Conservation (phyloP, 805 yeast genomes). For the Hanseniaspora jakobsenii region DNA sequence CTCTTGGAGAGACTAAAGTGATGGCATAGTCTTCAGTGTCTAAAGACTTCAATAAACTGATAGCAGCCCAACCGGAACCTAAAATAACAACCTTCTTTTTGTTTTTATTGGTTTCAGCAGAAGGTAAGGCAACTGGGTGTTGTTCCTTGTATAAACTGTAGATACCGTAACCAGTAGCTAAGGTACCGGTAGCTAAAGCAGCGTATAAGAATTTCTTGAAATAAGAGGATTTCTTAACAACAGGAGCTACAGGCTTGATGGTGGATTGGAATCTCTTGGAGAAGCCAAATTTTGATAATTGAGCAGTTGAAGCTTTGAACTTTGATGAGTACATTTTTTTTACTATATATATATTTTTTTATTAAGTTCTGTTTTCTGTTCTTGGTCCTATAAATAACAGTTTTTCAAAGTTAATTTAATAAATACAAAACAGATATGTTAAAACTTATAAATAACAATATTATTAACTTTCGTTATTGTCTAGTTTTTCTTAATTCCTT, state of each 20-base stretch:
- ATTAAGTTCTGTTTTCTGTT: too few relatives aligned
- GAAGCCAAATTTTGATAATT: background rate
- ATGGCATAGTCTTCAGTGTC: slow-evolving; percentile 84
- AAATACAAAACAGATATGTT: too few relatives aligned
- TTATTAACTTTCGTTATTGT: too few relatives aligned
- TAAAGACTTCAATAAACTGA: slow-evolving; percentile 68
- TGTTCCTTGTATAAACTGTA: slow-evolving; percentile 54
- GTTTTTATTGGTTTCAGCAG: slow-evolving; percentile 36
- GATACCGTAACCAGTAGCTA: slow-evolving; percentile 46
- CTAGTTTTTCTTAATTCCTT: too few relatives aligned
- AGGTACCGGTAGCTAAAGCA: slow-evolving; percentile 38
- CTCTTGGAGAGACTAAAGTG: slow-evolving; percentile 82
- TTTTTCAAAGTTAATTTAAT: too few relatives aligned
- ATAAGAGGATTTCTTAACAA: slow-evolving; percentile 19
- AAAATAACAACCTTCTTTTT: slow-evolving; percentile 47
- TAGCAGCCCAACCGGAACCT: slow-evolving; percentile 94
- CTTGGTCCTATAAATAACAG: too few relatives aligned
- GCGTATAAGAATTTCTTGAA: slow-evolving; percentile 30
- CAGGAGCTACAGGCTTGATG: slow-evolving; percentile 4
- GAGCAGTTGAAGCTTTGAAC: slow-evolving; percentile 3
- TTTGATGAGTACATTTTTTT: slow-evolving; percentile 9
- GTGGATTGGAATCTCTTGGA: slow-evolving; percentile 14
- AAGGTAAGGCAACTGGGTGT: slow-evolving; percentile 46
- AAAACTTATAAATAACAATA: too few relatives aligned
- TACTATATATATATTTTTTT: too few relatives aligned